Evolutionary conservation across 2,329 filamentous ascomycete genomes (phyloP).

Genomic region (Zasmidium citrigriseum): DNA sequence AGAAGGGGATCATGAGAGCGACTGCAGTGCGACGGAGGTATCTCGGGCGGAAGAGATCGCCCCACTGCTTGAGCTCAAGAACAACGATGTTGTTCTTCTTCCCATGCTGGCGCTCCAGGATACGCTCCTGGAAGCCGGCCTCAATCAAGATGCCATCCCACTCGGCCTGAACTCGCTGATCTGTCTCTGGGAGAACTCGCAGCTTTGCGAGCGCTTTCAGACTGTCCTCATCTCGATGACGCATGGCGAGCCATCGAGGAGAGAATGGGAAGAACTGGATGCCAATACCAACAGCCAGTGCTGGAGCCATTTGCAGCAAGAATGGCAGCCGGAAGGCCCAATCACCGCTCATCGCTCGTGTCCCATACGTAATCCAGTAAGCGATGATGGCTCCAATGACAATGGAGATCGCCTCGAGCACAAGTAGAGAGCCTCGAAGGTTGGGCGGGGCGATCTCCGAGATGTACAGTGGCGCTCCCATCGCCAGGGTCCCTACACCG

Average conservation of each 20-base stretch:
- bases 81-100: neutral
- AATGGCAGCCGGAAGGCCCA: constrained; percentile 1
- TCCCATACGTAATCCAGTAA: constrained; percentile 56
- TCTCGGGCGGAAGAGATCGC: neutral
- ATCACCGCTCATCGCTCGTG: constrained; percentile 17
- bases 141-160: constrained; percentile 53
- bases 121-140: constrained; percentile 50
- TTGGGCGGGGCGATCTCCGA: constrained; percentile 36
- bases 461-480: constrained; percentile 16
- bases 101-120: constrained; percentile 24
- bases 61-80: neutral
- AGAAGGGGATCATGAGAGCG: neutral
- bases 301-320: constrained; percentile 35
- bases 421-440: constrained; percentile 43
- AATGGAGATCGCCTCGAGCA: constrained; percentile 46
- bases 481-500: constrained; percentile 25
- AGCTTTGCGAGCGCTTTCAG: constrained; percentile 20
- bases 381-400: constrained; percentile 49
- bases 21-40: neutral
- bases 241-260: constrained; percentile 27
- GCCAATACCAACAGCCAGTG: constrained; percentile 20
- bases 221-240: constrained; percentile 23
- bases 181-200: constrained; percentile 42
- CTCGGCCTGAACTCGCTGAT: constrained; percentile 53
- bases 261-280: constrained; percentile 31